phyloP scores from a whole-genome alignment of 192 early-diverging fungal genomes.

The Entophlyctis luteolus region DNA sequence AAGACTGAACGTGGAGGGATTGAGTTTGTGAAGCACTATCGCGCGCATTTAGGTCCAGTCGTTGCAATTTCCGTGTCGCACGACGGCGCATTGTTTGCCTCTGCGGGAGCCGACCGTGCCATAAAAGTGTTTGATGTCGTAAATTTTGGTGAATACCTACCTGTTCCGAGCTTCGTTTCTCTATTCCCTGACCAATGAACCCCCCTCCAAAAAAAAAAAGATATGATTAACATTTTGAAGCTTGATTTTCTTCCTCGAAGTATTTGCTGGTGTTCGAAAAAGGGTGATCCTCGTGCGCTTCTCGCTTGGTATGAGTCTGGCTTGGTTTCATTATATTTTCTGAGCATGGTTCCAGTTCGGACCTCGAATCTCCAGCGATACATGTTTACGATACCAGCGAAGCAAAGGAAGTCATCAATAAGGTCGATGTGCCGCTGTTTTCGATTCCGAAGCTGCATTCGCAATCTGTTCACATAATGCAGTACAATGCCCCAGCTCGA shows the following conservation, averaged over 20 bases:
- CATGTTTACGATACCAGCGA: slow-evolving; percentile 79
- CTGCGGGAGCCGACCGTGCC: slow-evolving; percentile 73
- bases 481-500: slow-evolving; percentile 71
- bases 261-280: slow-evolving; percentile 82
- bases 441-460: slow-evolving; percentile 65
- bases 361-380: slow-evolving; percentile 63
- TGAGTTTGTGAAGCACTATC: slow-evolving; percentile 98
- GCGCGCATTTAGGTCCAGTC: slow-evolving; percentile 76
- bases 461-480: slow-evolving; percentile 72
- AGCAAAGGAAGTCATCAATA: slow-evolving; percentile 18
- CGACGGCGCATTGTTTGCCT: slow-evolving; percentile 80
- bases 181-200: not conserved
- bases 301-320: slow-evolving; percentile 80
- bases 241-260: slow-evolving; percentile 68
- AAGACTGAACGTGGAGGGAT: slow-evolving; percentile 78
- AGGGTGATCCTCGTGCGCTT: slow-evolving; percentile 75
- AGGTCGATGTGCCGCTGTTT: slow-evolving; percentile 53
- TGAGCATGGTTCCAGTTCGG: too few species aligned
- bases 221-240: slow-evolving; percentile 96
- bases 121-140: slow-evolving; percentile 94
- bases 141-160: slow-evolving; percentile 72
- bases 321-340: too few species aligned
- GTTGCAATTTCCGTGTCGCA: slow-evolving; percentile 39
- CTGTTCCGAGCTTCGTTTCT: not conserved
- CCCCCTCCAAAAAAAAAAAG: too few species aligned